A percentile compares a stretch with the other conserved stretches of the same genome.
These are phyloP conservation scores for Hymenoscyphus scutula DNA, from an alignment of 2,329 filamentous ascomycete species.

Conservation along the genomic window DNA sequence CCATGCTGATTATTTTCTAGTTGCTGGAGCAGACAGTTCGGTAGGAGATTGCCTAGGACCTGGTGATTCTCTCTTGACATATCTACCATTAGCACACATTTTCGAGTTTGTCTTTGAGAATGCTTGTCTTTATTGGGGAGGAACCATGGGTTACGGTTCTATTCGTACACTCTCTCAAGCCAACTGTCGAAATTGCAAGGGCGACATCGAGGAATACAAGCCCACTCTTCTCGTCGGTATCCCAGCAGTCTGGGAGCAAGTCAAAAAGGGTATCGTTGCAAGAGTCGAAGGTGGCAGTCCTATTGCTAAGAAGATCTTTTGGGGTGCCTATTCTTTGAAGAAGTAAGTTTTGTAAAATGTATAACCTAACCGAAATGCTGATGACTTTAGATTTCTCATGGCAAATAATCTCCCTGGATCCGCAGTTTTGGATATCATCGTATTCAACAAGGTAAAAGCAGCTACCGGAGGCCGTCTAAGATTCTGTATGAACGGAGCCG, in stretches of 20 bases:
- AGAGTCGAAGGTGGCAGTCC: conserved; percentile 70
- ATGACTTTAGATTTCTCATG: conserved; percentile 46
- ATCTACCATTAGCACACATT: conserved; percentile 90
- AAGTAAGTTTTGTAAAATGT: conserved; percentile 47
- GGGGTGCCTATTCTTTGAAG: conserved; percentile 58
- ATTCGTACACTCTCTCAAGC: conserved; percentile 80
- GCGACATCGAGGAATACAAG: conserved; percentile 86
- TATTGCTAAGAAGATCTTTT: conserved; percentile 73
- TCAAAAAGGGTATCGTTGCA: conserved; percentile 84
- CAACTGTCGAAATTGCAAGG: conserved; percentile 82
- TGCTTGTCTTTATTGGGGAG: conserved; percentile 80
- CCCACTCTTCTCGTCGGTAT: conserved; percentile 90
- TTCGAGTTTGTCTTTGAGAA: conserved; percentile 95
- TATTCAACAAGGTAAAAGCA: conserved; percentile 87
- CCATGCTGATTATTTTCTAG: conserved; percentile 36
- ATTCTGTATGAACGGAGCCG: conserved; percentile 90
- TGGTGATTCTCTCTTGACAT: conserved; percentile 77
- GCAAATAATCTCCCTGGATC: conserved; percentile 59
- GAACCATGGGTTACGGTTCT: conserved; percentile 87
- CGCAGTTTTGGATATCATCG: conserved; percentile 70
- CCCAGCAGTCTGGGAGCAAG: conserved; percentile 92
- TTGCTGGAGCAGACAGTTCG: conserved; percentile 74
- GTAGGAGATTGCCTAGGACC: conserved; percentile 75
- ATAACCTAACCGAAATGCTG: conserved; percentile 35
- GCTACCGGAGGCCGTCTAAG: conserved; percentile 83